Evolutionary conservation across 2,329 filamentous ascomycete species (phyloP).

Genomic region (Penicillium vulpinum): DNA sequence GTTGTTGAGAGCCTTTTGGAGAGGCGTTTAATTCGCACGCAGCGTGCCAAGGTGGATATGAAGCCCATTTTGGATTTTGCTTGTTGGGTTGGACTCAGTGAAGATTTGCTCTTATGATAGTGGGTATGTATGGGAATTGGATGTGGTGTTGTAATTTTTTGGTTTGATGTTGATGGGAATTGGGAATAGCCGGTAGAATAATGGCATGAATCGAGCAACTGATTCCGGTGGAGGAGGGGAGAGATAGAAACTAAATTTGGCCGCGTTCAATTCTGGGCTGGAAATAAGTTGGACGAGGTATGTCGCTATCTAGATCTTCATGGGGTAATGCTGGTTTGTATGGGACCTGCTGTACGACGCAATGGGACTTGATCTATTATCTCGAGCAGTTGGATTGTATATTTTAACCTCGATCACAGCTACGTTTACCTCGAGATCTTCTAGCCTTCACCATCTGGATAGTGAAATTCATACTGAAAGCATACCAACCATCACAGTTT

Average conservation of each 20-base stretch:
- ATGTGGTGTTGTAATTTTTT: no score
- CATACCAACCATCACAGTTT: neutral
- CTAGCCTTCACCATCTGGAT: neutral
- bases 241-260: neutral
- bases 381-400: neutral
- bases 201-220: neutral
- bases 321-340: neutral
- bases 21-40: slow-evolving; percentile 18
- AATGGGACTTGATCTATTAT: neutral
- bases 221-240: neutral
- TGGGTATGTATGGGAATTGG: neutral
- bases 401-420: neutral
- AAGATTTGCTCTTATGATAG: neutral
- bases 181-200: neutral
- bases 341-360: neutral
- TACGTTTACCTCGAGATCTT: neutral
- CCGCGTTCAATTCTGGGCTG: neutral
- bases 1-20: slow-evolving; percentile 17
- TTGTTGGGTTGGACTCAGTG: neutral
- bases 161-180: neutral
- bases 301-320: slow-evolving; percentile 2
- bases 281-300: slow-evolving; percentile 4
- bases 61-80: slow-evolving; percentile 21
- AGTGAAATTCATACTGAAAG: neutral
- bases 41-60: slow-evolving; percentile 19